A percentile compares a stretch with the other conserved stretches of the same genome.
These are phyloP conservation scores for Ascocoryne sarcoides DNA, from an alignment of 2,329 filamentous ascomycete genomes.

Conservation along the genomic window DNA sequence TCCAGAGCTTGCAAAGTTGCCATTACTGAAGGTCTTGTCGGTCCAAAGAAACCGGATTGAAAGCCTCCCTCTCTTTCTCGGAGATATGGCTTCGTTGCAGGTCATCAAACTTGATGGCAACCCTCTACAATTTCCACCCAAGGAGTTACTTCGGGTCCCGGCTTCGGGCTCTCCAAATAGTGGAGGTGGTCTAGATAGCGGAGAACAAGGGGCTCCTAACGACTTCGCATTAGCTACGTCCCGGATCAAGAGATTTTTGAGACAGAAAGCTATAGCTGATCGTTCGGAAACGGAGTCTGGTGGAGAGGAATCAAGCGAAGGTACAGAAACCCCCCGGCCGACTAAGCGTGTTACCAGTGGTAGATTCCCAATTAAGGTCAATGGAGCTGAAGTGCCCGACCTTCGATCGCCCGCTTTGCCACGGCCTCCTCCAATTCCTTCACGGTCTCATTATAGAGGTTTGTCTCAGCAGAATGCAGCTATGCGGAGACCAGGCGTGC, in stretches of 20 bases:
- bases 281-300: constrained; percentile 47
- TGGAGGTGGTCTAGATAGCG: constrained; percentile 41
- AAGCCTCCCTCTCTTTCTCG: constrained; percentile 72
- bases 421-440: constrained; percentile 68
- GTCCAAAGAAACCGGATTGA: constrained; percentile 81
- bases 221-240: constrained; percentile 51
- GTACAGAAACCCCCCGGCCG: constrained; percentile 68
- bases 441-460: constrained; percentile 71
- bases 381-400: constrained; percentile 60
- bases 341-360: constrained; percentile 55
- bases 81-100: constrained; percentile 82
- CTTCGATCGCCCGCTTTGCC: constrained; percentile 58
- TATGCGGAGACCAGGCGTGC: constrained; percentile 61
- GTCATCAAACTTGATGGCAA: constrained; percentile 88
- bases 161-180: constrained; percentile 48
- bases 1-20: constrained; percentile 68
- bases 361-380: constrained; percentile 62
- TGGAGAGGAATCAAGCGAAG: constrained; percentile 60
- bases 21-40: constrained; percentile 81
- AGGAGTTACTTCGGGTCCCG: constrained; percentile 54
- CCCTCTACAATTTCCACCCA: constrained; percentile 70
- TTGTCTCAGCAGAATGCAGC: constrained; percentile 57
- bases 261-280: constrained; percentile 38
- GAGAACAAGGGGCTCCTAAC: constrained; percentile 49
- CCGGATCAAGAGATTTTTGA: constrained; percentile 53